phyloP scores from a whole-genome alignment of 108 stramenopile genomes.

The Parmales sp. region DNA sequence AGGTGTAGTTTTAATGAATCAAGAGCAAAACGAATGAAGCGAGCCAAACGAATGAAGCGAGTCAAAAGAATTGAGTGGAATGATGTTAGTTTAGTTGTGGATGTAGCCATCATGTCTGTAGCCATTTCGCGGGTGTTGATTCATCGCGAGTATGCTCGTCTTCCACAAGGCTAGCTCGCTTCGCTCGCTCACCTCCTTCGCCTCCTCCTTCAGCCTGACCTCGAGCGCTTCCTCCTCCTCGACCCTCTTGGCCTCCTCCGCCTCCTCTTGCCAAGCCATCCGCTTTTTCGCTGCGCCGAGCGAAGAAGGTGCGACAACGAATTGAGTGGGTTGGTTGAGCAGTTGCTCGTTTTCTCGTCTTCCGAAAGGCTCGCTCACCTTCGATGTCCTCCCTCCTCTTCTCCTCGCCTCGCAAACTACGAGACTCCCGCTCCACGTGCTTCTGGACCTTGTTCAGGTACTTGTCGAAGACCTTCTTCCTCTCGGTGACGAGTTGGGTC shows the following conservation, averaged over 20 bases:
- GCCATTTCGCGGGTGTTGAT: no score
- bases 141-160: no score
- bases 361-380: not conserved
- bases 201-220: not conserved
- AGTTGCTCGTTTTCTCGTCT: not conserved
- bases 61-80: no score
- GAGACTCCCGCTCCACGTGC: not conserved
- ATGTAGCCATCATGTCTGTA: no score
- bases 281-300: not conserved
- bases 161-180: no score
- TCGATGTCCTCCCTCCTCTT: not conserved
- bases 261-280: not conserved
- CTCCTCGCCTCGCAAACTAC: not conserved
- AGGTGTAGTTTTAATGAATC: no score
- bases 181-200: not conserved
- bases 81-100: no score
- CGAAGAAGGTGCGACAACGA: not conserved
- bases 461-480: not conserved
- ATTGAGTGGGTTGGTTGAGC: not conserved
- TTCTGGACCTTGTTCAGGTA: not conserved
- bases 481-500: not conserved
- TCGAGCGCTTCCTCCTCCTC: not conserved
- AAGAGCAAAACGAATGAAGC: no score
- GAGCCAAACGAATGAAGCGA: no score
- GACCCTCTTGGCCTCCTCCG: not conserved